Base-by-base conservation (phyloP, 352 stramenopile species). In the Phytophthora macrochlamydospora region DNA sequence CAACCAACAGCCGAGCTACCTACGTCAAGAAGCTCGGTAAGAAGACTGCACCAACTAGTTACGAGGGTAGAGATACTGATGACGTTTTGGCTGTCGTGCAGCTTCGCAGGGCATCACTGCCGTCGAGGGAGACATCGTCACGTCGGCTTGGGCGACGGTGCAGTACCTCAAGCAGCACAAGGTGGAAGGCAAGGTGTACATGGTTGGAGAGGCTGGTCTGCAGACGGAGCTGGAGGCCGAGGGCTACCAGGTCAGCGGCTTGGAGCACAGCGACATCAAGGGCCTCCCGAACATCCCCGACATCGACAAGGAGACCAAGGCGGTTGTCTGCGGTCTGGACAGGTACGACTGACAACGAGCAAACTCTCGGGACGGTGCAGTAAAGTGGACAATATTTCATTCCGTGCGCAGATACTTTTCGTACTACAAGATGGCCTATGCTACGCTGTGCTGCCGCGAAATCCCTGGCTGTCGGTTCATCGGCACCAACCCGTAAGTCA, bases 371-470 rank as follows among this genome's bases (percentile, higher is more conserved):
- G 9, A 12, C 3, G 0, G 8, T 49, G 33, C 7, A 18, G 44
- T 38, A 33, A 3, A 37, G 13, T 37, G 67, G 38, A 73, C 35
- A n/a, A 31, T 11, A 2, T 3, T 43, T 18, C 33, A 8, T 29
- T 56, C 7, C 53, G 52, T 9, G 1, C 42, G 8, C 50, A 92
- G 86, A 44, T 75, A 91, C 66, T 75, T 94, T 35, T 86, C 80
- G 56, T 95, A 91, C 76, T 95, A 91, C 83, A 95, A 95, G 71
- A 76, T 95, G 54, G 81, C 87, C 54, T 93, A 93, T 70, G 87
- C 87, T 12, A 86, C 87, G 56, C 67, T 56, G 13, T 93, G 85
- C 65, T 67, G 92, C 24, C 85, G 81, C 43, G 69, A 91, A 62
- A 92, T 90, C 63, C 79, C 80, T 12, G 81, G 73, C 33, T 95